Conservation (phyloP, 2,329 filamentous ascomycete genomes). For the Endothia cerciana region DNA sequence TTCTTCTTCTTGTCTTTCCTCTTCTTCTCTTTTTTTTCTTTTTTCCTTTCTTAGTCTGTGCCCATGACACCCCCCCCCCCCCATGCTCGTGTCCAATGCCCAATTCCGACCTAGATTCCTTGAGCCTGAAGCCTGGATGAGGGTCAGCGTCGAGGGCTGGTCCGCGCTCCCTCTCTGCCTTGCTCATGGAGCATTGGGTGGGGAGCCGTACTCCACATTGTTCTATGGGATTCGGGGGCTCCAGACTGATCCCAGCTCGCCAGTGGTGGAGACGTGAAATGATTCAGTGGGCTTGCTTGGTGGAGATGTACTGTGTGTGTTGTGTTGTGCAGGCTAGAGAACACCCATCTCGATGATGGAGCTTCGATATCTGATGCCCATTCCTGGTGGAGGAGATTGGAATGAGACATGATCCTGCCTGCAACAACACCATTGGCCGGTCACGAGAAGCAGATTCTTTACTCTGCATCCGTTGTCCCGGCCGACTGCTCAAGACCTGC, state of each 20-base stretch:
- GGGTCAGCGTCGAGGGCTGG: too few species aligned
- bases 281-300: not conserved
- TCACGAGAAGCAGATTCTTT: not conserved
- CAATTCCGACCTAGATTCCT: not conserved
- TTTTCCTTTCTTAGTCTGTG: not conserved
- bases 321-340: not conserved
- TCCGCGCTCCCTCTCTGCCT: not conserved
- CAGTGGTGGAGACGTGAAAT: not conserved
- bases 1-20: too few species aligned
- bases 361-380: not conserved
- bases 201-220: not conserved
- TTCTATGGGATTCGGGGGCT: not conserved
- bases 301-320: not conserved
- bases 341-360: not conserved
- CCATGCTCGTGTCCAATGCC: not conserved
- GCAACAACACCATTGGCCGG: not conserved
- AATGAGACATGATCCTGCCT: slow-evolving; percentile 6
- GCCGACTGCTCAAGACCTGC: not conserved
- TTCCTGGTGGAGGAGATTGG: slow-evolving; percentile 4
- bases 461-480: not conserved
- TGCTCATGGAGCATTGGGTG: not conserved
- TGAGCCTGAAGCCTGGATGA: not conserved
- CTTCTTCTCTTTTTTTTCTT: not conserved
- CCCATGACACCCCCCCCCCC: not conserved
- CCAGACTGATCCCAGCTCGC: slow-evolving; percentile 1